phyloP scores from a whole-genome alignment of 2,329 filamentous ascomycete genomes.

The Parafenestella ontariensis region DNA sequence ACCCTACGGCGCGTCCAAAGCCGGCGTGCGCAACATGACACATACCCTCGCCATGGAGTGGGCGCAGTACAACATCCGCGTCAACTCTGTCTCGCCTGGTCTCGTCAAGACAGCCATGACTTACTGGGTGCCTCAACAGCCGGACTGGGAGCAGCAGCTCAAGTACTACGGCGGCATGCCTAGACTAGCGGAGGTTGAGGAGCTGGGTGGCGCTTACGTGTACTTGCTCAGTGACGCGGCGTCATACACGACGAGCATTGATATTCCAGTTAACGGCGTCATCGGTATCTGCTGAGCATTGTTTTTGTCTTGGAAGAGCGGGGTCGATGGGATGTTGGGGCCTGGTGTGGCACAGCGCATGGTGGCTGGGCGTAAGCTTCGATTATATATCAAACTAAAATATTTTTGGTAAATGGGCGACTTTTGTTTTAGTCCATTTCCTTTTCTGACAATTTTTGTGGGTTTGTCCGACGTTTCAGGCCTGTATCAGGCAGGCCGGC shows the following conservation, averaged over 20 bases:
- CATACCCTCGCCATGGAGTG: constrained; percentile 52
- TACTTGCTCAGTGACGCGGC: constrained; percentile 63
- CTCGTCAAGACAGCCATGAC: constrained; percentile 50
- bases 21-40: constrained; percentile 54
- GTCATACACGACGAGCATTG: constrained; percentile 60
- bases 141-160: constrained; percentile 64
- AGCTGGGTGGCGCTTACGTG: constrained; percentile 64
- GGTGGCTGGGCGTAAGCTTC: neutral
- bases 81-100: constrained; percentile 49
- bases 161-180: constrained; percentile 67
- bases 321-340: neutral
- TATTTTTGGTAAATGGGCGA: neutral
- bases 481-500: constrained; percentile 20
- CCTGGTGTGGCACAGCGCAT: neutral
- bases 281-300: constrained; percentile 36
- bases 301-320: neutral
- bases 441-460: neutral
- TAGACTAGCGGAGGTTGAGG: constrained; percentile 59
- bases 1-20: constrained; percentile 56
- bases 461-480: neutral
- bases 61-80: constrained; percentile 48
- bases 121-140: constrained; percentile 57
- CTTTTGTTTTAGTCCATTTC: neutral
- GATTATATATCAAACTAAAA: neutral
- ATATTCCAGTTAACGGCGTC: constrained; percentile 55